Base-by-base conservation (phyloP, 1,284 basidiomycete genomes). In the Papiliotrema laurentii region DNA sequence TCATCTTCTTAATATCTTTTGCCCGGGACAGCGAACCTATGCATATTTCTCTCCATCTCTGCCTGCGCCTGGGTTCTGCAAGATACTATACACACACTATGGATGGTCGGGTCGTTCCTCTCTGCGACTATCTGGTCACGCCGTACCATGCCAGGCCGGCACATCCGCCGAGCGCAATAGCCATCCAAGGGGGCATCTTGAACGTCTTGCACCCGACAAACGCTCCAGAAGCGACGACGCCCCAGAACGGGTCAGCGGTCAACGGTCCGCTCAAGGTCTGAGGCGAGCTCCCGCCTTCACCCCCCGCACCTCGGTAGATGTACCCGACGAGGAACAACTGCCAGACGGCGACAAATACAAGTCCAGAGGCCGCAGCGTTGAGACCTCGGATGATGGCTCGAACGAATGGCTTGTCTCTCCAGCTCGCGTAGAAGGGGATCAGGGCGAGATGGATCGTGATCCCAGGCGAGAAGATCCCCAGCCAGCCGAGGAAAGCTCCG, bases 291-390 rank as follows among this genome's bases (percentile, higher is more conserved):
- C 30, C 30, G 16, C 49, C 43, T 33, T 35, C 42, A 28, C 39
- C 48, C 25, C 47, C 19, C 74, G 72, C 69, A 72, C 58, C 50
- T 31, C 54, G 45, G 43, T 68, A 65, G 31, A 68, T 63, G 50
- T 65, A 68, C 16, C 64, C 59, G 45, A 66, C 72, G 19, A 68
- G 54, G 52, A 68, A 81, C 27, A 81, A 69, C 44, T 78, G 75
- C 66, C 78, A 80, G 0, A 81, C 78, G 4, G 80, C 79, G 0
- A 78, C 79, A 51, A 74, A 81, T 14, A 83, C 77, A 27, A 83
- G 70, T 0, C 80, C 81, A 9, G 79, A 74, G 0, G 81, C 81
- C 5, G 77, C 73, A 3, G 80, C 79, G 54, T 81, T 81, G 6
- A 82, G 69, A 3, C 80, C 81, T 44, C 80, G 68, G 31, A 83